A percentile compares a stretch with the other conserved stretches of the same genome.
phyloP scores from a whole-genome alignment of 2,329 filamentous ascomycete species.

The Aspergillus phoenicis region DNA sequence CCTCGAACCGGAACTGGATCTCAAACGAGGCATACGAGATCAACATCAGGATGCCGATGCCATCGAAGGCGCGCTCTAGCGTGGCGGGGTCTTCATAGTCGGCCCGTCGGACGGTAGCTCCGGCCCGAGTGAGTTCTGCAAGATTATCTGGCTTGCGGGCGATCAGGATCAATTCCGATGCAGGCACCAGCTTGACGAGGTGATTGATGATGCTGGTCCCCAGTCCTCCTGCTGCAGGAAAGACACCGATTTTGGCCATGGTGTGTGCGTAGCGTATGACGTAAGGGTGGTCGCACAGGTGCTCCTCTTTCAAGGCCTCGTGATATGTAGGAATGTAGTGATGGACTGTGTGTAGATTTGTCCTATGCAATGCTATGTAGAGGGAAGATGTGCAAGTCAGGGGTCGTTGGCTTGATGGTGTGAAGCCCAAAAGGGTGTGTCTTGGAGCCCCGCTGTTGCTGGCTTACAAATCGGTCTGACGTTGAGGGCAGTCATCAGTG shows the following conservation, averaged over 20 bases:
- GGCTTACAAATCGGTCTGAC: neutral
- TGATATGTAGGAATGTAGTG: neutral
- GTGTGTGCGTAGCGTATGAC: neutral
- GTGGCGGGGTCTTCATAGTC: constrained; percentile 54
- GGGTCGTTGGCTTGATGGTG: neutral
- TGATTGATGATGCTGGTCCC: constrained; percentile 55
- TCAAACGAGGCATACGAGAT: constrained; percentile 58
- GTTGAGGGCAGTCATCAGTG: neutral
- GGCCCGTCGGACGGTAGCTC: constrained; percentile 41
- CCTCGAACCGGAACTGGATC: constrained; percentile 49
- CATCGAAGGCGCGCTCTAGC: constrained; percentile 52
- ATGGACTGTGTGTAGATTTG: neutral
- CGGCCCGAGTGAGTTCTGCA: constrained; percentile 13
- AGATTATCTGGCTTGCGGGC: constrained; percentile 40
- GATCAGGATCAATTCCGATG: constrained; percentile 52
- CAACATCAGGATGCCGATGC: constrained; percentile 56
- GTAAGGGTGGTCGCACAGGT: neutral
- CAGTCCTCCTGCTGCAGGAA: constrained; percentile 57
- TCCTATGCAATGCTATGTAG: neutral
- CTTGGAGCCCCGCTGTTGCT: too few relatives aligned
- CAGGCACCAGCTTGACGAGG: constrained; percentile 49
- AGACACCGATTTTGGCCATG: constrained; percentile 35
- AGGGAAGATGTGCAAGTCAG: neutral
- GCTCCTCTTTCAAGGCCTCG: neutral
- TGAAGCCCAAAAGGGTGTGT: too few relatives aligned